Conservation (phyloP, 2,329 filamentous ascomycete species). For the Penicillium frequentans region DNA sequence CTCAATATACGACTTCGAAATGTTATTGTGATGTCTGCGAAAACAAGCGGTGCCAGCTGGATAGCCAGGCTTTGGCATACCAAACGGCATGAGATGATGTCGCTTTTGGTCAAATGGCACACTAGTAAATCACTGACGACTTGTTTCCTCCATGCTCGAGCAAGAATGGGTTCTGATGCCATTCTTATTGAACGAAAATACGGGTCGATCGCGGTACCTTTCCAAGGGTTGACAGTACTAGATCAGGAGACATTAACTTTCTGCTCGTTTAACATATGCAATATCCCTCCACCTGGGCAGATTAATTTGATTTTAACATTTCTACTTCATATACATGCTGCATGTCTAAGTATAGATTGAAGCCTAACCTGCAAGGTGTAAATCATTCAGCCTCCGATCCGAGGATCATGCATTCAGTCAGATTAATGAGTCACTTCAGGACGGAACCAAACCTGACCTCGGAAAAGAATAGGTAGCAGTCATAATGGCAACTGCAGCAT, state of each 20-base stretch:
- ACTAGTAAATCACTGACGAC: conserved; percentile 35
- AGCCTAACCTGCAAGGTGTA: neutral
- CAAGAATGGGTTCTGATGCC: conserved; percentile 19
- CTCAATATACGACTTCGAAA: conserved; percentile 69
- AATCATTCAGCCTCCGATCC: too few relatives aligned
- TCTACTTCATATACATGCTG: neutral
- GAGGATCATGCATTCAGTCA: neutral
- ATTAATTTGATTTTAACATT: neutral
- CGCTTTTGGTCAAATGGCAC: conserved; percentile 29
- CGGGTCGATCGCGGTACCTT: too few relatives aligned
- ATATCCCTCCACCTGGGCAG: too few relatives aligned
- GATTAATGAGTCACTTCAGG: neutral
- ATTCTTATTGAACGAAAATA: neutral
- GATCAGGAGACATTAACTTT: too few relatives aligned
- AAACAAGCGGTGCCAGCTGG: conserved; percentile 38
- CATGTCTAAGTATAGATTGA: neutral
- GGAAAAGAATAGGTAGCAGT: neutral
- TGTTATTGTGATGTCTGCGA: conserved; percentile 46
- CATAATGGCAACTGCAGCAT: neutral
- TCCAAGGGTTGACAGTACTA: too few relatives aligned
- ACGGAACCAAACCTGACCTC: neutral
- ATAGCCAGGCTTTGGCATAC: conserved; percentile 37
- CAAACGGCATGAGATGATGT: conserved; percentile 36
- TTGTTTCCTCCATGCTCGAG: conserved; percentile 40
- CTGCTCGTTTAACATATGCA: too few relatives aligned